phyloP scores from a whole-genome alignment of 805 yeast species.

The Saccharomycopsis sp. region DNA sequence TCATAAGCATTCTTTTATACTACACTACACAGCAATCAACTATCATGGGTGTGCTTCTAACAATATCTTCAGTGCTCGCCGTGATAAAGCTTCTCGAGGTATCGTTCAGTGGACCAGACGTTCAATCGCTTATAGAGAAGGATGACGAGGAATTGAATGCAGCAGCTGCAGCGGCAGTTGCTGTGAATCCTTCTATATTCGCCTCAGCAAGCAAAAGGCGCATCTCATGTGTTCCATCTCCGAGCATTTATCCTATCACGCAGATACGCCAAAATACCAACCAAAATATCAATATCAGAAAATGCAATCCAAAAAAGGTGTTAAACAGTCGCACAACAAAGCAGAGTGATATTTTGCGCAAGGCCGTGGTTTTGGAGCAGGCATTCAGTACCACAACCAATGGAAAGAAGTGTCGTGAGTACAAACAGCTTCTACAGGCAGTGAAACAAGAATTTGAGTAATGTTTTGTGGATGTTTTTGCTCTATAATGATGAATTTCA shows the following conservation, averaged over 20 bases:
- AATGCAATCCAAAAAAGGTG: conserved; percentile 8
- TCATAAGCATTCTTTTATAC: too few relatives aligned
- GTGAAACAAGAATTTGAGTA: not conserved
- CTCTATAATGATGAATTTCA: too few relatives aligned
- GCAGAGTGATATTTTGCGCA: conserved; percentile 8
- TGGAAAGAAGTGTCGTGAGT: not conserved
- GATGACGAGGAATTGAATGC: conserved; percentile 4
- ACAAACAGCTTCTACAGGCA: not conserved
- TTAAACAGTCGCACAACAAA: conserved; percentile 6
- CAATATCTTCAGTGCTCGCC: conserved; percentile 12
- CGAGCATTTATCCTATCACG: not conserved
- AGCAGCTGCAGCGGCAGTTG: not conserved
- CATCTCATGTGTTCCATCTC: conserved; percentile 1
- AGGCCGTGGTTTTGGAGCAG: conserved; percentile 16
- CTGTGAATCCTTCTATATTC: not conserved
- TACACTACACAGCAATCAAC: too few relatives aligned
- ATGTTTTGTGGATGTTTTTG: too few relatives aligned
- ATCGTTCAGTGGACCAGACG: conserved; percentile 11
- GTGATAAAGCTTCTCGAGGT: conserved; percentile 13
- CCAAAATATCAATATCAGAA: not conserved
- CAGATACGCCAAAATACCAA: not conserved
- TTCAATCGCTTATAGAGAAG: not conserved
- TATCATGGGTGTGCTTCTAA: conserved; percentile 12
- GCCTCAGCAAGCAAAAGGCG: conserved; percentile 1
- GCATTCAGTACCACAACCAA: conserved; percentile 4